Evolutionary conservation across 495 filamentous ascomycete genomes (phyloP).

Genomic region (Neurospora tetraspora): DNA sequence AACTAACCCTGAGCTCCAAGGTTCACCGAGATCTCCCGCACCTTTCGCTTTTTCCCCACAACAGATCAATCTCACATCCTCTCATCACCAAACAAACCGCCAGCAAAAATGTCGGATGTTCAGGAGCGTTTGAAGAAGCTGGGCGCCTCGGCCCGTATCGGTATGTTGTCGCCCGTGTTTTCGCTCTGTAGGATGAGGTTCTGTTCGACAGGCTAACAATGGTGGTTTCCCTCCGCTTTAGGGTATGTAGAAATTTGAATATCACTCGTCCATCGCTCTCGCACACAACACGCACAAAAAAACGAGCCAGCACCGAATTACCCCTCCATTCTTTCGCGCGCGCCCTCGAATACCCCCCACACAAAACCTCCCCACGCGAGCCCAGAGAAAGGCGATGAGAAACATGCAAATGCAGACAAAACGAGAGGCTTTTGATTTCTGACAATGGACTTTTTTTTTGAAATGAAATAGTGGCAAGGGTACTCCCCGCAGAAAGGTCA

Average conservation of each 20-base stretch:
- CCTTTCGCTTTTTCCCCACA: slow-evolving; percentile 11
- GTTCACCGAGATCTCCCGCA: slow-evolving; percentile 14
- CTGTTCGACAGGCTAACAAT: slow-evolving; percentile 5
- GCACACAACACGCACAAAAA: slow-evolving; percentile 1
- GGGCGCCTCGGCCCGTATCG: slow-evolving; percentile 66
- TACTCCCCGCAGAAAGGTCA: slow-evolving; percentile 92
- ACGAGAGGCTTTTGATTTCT: slow-evolving; percentile 8
- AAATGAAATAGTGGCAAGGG: slow-evolving; percentile 73
- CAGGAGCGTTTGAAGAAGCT: slow-evolving; percentile 67
- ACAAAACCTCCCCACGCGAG: background rate
- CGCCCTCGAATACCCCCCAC: background rate
- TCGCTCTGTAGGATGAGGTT: background rate
- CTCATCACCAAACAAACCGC: slow-evolving; percentile 2
- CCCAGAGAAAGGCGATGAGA: background rate
- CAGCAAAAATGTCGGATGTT: slow-evolving; percentile 52
- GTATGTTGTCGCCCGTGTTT: slow-evolving; percentile 42
- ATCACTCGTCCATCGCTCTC: background rate
- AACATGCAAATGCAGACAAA: background rate
- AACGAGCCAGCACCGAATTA: background rate
- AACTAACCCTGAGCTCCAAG: background rate
- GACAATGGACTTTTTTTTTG: slow-evolving; percentile 4
- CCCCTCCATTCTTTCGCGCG: background rate
- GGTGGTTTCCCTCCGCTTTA: background rate
- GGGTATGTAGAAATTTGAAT: slow-evolving; percentile 4
- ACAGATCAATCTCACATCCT: slow-evolving; percentile 4